These are phyloP conservation scores for Fagus sylvatica DNA, from an alignment of 306 rosid species.

Conservation along the genomic window DNA sequence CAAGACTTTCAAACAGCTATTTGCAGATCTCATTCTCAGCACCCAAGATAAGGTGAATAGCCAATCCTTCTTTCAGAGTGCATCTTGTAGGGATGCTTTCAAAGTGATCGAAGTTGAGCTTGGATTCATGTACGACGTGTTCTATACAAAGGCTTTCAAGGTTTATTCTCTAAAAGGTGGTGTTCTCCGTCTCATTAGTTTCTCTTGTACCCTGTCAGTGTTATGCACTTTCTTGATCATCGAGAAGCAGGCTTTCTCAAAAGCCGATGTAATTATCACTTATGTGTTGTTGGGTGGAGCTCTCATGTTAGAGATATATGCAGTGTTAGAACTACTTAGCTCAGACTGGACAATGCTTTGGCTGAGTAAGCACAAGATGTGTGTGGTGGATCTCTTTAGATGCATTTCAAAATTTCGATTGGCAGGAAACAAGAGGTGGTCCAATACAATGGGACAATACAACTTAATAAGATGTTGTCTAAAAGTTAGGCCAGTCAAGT, in stretches of 20 bases:
- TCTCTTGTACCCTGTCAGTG: slow-evolving; percentile 5
- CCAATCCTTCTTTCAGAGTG: slow-evolving; percentile 22
- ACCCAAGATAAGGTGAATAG: slow-evolving; percentile 25
- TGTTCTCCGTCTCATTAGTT: slow-evolving; percentile 22
- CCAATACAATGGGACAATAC: slow-evolving; percentile 25
- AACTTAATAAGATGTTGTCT: slow-evolving; percentile 21
- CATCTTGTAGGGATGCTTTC: slow-evolving; percentile 25
- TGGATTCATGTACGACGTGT: slow-evolving; percentile 23
- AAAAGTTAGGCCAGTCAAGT: neutral
- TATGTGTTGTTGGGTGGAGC: slow-evolving; percentile 36
- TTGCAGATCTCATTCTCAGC: slow-evolving; percentile 48
- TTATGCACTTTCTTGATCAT: neutral
- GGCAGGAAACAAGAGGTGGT: slow-evolving; percentile 23
- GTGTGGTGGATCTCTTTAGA: neutral
- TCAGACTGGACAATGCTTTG: slow-evolving; percentile 41
- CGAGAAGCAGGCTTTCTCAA: slow-evolving; percentile 9
- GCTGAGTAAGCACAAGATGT: slow-evolving; percentile 26
- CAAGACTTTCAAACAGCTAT: slow-evolving; percentile 28
- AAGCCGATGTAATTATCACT: slow-evolving; percentile 24
- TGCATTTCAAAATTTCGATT: neutral
- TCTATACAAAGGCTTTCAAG: slow-evolving; percentile 43
- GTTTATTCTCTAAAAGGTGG: slow-evolving; percentile 12
- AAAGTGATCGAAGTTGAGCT: slow-evolving; percentile 52
- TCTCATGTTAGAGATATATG: slow-evolving; percentile 17
- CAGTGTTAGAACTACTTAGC: slow-evolving; percentile 1